A percentile compares a stretch with the other conserved stretches of the same genome.
Conservation (phyloP, 345 rosid genomes). For the Eutrema yunnanense region DNA sequence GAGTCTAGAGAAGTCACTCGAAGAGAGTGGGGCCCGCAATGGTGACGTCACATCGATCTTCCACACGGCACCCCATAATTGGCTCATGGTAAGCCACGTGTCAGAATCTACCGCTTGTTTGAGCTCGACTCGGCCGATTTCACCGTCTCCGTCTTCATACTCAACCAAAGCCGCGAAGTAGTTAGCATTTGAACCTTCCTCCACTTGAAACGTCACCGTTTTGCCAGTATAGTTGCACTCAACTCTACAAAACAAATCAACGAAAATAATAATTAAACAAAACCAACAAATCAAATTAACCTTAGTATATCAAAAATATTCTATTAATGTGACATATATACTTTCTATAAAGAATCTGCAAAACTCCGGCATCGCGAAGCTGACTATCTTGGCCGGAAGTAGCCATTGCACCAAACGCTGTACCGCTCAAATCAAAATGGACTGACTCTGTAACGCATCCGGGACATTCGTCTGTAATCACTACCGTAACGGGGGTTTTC, state of each 20-base stretch:
- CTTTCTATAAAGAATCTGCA: conserved; percentile 53
- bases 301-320: neutral
- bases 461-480: conserved; percentile 59
- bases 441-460: conserved; percentile 41
- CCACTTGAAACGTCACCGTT: conserved; percentile 39
- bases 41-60: conserved; percentile 36
- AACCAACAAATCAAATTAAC: neutral
- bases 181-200: conserved; percentile 47
- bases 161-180: conserved; percentile 45
- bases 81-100: conserved; percentile 51
- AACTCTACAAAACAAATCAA: conserved; percentile 37
- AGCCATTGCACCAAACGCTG: conserved; percentile 76
- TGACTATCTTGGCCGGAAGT: conserved; percentile 39
- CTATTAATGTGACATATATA: neutral
- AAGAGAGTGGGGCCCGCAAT: conserved; percentile 48
- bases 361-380: conserved; percentile 46
- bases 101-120: conserved; percentile 38
- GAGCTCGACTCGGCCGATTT: conserved; percentile 35
- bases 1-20: conserved; percentile 38
- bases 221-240: conserved; percentile 42
- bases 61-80: conserved; percentile 64
- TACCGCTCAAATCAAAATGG: conserved; percentile 71
- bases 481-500: conserved; percentile 42
- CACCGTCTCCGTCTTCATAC: conserved; percentile 51
- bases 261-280: neutral